Conservation (phyloP, 306 rosid species). For the Casuarina equisetifolia region DNA sequence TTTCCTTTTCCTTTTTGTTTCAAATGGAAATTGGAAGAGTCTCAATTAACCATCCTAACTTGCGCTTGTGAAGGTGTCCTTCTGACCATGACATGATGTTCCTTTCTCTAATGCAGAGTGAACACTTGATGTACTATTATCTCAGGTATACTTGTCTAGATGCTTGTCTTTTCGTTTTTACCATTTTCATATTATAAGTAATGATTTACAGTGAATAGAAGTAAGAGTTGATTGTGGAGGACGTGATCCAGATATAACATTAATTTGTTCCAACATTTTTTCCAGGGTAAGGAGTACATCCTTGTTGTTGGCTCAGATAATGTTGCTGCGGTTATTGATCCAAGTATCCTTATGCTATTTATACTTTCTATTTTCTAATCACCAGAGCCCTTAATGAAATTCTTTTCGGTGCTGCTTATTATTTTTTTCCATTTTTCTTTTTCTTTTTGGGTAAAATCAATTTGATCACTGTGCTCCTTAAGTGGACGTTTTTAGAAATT, state of each 20-base stretch:
- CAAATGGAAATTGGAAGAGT: background rate
- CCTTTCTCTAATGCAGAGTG: conserved; percentile 45
- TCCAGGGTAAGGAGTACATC: conserved; percentile 82
- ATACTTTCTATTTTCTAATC: background rate
- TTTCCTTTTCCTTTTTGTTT: conserved; percentile 5
- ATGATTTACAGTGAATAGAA: background rate
- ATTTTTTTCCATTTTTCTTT: too few relatives aligned
- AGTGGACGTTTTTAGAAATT: conserved; percentile 55
- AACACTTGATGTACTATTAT: conserved; percentile 56
- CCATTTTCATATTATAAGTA: background rate
- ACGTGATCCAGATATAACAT: conserved; percentile 16
- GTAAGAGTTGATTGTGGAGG: background rate
- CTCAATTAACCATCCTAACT: conserved; percentile 18
- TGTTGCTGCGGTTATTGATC: conserved; percentile 63
- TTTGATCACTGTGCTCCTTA: conserved; percentile 40
- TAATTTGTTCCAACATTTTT: conserved; percentile 20
- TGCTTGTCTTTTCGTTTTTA: conserved; percentile 1
- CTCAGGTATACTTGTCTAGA: conserved; percentile 48
- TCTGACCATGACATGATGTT: conserved; percentile 45
- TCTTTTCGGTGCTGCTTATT: conserved; percentile 9
- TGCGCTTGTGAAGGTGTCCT: conserved; percentile 43
- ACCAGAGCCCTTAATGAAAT: conserved; percentile 18
- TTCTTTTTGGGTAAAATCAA: conserved; percentile 10
- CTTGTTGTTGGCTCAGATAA: conserved; percentile 62
- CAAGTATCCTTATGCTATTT: conserved; percentile 62